phyloP scores from a whole-genome alignment of 1,139 yeast species.

The Debaryomycetaceae sp. region DNA sequence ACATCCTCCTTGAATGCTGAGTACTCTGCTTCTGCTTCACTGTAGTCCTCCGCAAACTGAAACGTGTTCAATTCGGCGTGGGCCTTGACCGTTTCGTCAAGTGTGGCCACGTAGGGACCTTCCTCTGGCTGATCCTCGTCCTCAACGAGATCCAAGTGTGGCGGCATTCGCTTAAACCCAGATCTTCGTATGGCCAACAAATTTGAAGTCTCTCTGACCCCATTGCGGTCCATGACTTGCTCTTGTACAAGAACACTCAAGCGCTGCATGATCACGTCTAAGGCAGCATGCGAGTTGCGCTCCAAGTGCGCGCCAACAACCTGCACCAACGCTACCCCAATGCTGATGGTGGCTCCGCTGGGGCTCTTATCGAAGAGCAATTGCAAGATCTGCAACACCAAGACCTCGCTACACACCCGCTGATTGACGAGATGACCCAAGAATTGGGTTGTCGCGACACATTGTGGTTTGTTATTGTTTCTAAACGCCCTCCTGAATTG shows the following conservation, averaged over 20 bases:
- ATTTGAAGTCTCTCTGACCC: slow-evolving; percentile 49
- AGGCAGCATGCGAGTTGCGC: slow-evolving; percentile 20
- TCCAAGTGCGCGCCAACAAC: slow-evolving; percentile 22
- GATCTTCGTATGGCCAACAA: too few species aligned
- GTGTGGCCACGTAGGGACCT: slow-evolving; percentile 51
- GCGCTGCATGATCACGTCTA: slow-evolving; percentile 54
- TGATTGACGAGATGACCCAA: slow-evolving; percentile 64
- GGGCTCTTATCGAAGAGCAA: slow-evolving; percentile 49
- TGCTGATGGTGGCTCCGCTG: slow-evolving; percentile 37
- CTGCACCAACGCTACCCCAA: slow-evolving; percentile 23
- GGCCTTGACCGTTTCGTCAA: slow-evolving; percentile 43
- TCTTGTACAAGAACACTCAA: slow-evolving; percentile 60
- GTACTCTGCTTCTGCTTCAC: slow-evolving; percentile 42
- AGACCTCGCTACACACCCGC: slow-evolving; percentile 59
- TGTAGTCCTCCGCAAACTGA: slow-evolving; percentile 48
- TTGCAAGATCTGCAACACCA: slow-evolving; percentile 61
- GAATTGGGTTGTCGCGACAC: slow-evolving; percentile 43
- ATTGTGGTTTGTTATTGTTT: slow-evolving; percentile 40
- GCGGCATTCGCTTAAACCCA: not conserved
- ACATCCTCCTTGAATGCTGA: slow-evolving; percentile 18
- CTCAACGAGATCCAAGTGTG: slow-evolving; percentile 55
- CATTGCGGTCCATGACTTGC: slow-evolving; percentile 33
- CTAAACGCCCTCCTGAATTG: slow-evolving; percentile 57
- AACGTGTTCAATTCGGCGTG: slow-evolving; percentile 50
- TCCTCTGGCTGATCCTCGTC: slow-evolving; percentile 47